phyloP scores from a whole-genome alignment of 345 rosid genomes.

The Eucalyptus guilfoylei region DNA sequence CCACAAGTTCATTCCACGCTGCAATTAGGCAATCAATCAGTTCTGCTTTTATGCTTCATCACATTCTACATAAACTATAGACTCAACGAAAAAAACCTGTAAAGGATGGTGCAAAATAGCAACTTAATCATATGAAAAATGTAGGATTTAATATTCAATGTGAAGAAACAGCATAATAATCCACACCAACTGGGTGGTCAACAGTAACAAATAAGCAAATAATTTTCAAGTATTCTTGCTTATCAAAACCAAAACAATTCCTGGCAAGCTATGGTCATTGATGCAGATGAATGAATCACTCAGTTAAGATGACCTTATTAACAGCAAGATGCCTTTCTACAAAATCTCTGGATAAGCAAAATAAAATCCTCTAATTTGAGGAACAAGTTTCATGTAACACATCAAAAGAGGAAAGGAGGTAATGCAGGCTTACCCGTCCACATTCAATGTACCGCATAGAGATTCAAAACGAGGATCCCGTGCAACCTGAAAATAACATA shows the following conservation, averaged over 20 bases:
- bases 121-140: neutral
- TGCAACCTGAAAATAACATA: conserved; percentile 23
- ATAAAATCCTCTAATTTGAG: neutral
- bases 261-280: neutral
- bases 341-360: neutral
- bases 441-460: conserved; percentile 48
- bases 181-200: neutral
- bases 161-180: neutral
- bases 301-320: neutral
- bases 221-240: neutral
- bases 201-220: neutral
- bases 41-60: neutral
- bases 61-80: neutral
- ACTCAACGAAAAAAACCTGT: neutral
- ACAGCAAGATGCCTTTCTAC: neutral
- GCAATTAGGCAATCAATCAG: neutral
- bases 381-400: neutral
- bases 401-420: neutral
- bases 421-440: conserved; percentile 40
- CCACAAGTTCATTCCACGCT: neutral
- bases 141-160: neutral
- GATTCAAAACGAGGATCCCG: conserved; percentile 83
- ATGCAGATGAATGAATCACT: neutral
- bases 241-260: neutral
- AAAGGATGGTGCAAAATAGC: neutral